Conservation (phyloP, 257 asterid species). For the Galeopsis tetrahit region DNA sequence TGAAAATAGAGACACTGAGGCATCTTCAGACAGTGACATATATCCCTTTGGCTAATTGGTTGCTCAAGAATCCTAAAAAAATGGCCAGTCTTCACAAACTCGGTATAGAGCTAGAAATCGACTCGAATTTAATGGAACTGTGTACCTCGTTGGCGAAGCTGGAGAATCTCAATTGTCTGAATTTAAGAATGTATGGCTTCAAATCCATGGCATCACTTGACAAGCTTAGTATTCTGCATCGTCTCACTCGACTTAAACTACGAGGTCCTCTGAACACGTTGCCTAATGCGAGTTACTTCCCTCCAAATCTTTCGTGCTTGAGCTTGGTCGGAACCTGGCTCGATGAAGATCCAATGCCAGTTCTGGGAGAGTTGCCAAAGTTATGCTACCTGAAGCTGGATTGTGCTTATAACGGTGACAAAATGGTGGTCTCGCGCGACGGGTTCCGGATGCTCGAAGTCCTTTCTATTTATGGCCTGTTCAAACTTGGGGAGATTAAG, state of each 20-base stretch:
- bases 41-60: constrained; percentile 8
- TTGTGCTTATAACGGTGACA: not conserved
- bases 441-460: constrained; percentile 26
- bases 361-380: constrained; percentile 24
- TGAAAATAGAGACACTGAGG: constrained; percentile 16
- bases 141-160: constrained; percentile 17
- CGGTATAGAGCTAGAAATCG: not conserved
- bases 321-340: constrained; percentile 7
- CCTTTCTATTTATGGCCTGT: not conserved
- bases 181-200: not conserved
- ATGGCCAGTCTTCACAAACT: constrained; percentile 23
- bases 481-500: not conserved
- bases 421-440: constrained; percentile 8
- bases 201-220: not conserved
- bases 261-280: not conserved
- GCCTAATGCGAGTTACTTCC: constrained; percentile 1
- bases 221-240: not conserved
- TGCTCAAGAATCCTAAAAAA: not conserved
- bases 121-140: not conserved
- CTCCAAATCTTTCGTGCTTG: constrained; percentile 32
- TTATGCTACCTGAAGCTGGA: constrained; percentile 14
- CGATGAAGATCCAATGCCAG: constrained; percentile 25
- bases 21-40: constrained; percentile 31
- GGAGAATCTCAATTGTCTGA: constrained; percentile 13
- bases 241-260: constrained; percentile 26